Evolutionary conservation across 1,284 basidiomycete species (phyloP).

Genomic region (Sporisorium sorghi): DNA sequence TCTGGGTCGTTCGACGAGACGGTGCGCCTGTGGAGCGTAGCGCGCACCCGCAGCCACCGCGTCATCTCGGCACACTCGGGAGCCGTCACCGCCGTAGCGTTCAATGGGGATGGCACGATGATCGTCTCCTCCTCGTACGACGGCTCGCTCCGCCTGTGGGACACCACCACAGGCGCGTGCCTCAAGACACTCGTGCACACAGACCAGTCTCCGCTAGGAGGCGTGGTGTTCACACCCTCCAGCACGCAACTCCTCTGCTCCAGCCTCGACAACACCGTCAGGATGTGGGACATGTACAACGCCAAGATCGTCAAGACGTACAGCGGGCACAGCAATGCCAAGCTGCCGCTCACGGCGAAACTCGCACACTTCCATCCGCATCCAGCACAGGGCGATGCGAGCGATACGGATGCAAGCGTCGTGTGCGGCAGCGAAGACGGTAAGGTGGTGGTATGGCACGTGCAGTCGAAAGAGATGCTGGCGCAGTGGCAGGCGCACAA

Average conservation of each 20-base stretch:
- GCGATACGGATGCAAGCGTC: slow-evolving; percentile 67
- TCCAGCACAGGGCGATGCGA: too few relatives aligned
- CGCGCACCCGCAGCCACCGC: slow-evolving; percentile 71
- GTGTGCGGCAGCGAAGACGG: slow-evolving; percentile 90
- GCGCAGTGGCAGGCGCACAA: slow-evolving; percentile 82
- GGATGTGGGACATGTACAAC: slow-evolving; percentile 93
- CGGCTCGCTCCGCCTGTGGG: slow-evolving; percentile 87
- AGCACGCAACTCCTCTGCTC: slow-evolving; percentile 87
- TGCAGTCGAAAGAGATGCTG: slow-evolving; percentile 82
- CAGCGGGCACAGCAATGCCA: slow-evolving; percentile 82
- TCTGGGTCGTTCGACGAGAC: slow-evolving; percentile 95
- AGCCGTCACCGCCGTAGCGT: slow-evolving; percentile 90
- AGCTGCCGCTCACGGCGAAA: slow-evolving; percentile 73
- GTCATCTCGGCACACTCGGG: slow-evolving; percentile 88
- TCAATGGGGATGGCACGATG: slow-evolving; percentile 92
- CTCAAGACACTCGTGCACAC: slow-evolving; percentile 96
- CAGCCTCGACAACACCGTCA: slow-evolving; percentile 90
- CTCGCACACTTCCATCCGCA: slow-evolving; percentile 23
- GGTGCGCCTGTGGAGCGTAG: slow-evolving; percentile 94
- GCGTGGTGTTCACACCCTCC: slow-evolving; percentile 89
- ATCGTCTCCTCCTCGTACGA: slow-evolving; percentile 95
- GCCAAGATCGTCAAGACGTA: slow-evolving; percentile 93
- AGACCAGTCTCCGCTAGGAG: slow-evolving; percentile 90
- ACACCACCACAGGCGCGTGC: slow-evolving; percentile 94
- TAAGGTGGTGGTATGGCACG: slow-evolving; percentile 88